Evolutionary conservation across 129 eudicot species (phyloP).

Genomic region (Escallonia rubra): DNA sequence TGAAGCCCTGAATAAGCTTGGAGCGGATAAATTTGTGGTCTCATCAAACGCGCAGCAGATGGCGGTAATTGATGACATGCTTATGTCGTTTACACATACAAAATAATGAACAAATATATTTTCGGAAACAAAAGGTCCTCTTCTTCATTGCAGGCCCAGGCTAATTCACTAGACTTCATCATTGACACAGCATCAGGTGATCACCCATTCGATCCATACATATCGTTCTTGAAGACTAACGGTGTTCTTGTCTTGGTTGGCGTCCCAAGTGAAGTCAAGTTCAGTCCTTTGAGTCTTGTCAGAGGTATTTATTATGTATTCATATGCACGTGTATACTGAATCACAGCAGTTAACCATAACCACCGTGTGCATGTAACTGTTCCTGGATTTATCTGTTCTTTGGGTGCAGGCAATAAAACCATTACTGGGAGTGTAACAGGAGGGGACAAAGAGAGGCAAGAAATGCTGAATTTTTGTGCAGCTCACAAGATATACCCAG

Average conservation of each 20-base stretch:
- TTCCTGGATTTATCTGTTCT: too few relatives aligned
- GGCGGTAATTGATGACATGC: neutral
- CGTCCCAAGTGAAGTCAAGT: neutral
- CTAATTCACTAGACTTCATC: neutral
- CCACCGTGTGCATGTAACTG: too few relatives aligned
- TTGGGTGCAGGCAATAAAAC: neutral
- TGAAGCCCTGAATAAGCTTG: constrained; percentile 17
- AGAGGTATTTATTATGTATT: neutral
- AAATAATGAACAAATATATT: neutral
- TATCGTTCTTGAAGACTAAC: neutral
- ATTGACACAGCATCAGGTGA: neutral
- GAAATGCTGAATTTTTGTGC: neutral
- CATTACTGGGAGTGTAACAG: neutral
- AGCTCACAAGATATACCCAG: neutral
- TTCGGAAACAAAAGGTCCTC: neutral
- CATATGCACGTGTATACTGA: too few relatives aligned
- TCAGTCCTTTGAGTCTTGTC: neutral
- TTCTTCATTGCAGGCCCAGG: neutral
- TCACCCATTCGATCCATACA: neutral
- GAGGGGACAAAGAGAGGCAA: neutral
- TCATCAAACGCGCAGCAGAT: constrained; percentile 15
- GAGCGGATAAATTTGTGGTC: constrained; percentile 22
- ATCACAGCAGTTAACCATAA: too few relatives aligned
- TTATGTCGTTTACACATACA: too few relatives aligned
- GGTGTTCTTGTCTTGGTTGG: neutral